Conservation (phyloP, 306 rosid genomes). For the Quercus cerris region DNA sequence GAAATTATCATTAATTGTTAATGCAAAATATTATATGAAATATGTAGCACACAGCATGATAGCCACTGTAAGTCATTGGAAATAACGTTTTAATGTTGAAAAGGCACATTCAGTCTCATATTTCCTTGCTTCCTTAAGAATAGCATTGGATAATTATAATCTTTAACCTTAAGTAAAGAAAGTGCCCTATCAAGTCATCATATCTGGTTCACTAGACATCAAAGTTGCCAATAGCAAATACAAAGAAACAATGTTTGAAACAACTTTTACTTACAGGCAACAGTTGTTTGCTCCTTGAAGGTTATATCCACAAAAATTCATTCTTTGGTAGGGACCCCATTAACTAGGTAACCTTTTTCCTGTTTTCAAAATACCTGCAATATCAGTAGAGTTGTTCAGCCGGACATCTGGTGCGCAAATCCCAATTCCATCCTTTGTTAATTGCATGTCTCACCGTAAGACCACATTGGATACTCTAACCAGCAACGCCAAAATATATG, state of each 20-base stretch:
- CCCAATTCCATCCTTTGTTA: no score
- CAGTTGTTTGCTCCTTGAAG: slow-evolving; percentile 20
- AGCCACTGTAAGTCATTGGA: background rate
- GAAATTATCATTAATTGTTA: slow-evolving; percentile 23
- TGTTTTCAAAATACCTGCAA: no score
- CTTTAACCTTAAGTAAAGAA: background rate
- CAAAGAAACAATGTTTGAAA: background rate
- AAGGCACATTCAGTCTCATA: background rate
- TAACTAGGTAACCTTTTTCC: no score
- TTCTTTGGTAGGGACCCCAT: no score
- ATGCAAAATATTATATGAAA: background rate
- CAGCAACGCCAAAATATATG: no score
- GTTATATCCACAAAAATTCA: no score
- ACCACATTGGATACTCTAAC: no score
- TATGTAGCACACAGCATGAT: background rate
- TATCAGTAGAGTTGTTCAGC: no score
- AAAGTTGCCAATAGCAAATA: background rate
- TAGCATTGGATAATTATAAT: background rate
- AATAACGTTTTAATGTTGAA: background rate
- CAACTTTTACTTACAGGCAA: slow-evolving; percentile 44
- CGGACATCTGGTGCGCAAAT: no score
- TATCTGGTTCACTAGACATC: background rate
- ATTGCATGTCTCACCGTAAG: no score
- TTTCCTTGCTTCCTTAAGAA: background rate
- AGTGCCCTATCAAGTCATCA: background rate